These are phyloP conservation scores for Scytalidium lignicola DNA, from an alignment of 2,329 filamentous ascomycete species.

Conservation along the genomic window DNA sequence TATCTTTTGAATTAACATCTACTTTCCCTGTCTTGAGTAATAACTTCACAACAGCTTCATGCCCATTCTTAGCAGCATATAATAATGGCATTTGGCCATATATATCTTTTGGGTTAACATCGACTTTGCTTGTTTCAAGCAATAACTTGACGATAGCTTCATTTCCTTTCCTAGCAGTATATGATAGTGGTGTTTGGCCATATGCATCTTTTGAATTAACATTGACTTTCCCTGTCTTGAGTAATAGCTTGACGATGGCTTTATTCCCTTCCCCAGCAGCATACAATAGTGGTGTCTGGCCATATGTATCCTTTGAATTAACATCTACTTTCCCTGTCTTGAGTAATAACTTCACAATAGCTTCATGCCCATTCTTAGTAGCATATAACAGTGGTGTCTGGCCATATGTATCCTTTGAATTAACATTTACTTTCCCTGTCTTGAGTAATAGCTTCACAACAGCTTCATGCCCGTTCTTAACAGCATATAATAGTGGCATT, in stretches of 20 bases:
- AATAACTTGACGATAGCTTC: constrained; percentile 3
- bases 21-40: not conserved
- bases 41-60: not conserved
- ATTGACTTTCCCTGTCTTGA: not conserved
- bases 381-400: constrained; percentile 11
- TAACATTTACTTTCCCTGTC: not conserved
- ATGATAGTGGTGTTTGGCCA: constrained; percentile 21
- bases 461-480: not conserved
- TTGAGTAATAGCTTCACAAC: not conserved
- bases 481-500: not conserved
- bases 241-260: not conserved
- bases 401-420: constrained; percentile 3
- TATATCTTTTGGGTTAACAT: constrained; percentile 1
- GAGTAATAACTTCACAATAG: constrained; percentile 8
- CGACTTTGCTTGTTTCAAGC: constrained; percentile 5
- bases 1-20: constrained; percentile 2
- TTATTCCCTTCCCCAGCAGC: not conserved
- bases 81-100: constrained; percentile 5
- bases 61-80: not conserved
- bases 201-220: constrained; percentile 1
- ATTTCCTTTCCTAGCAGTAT: constrained; percentile 50
- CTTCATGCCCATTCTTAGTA: constrained; percentile 3
- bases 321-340: constrained; percentile 4
- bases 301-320: constrained; percentile 1
- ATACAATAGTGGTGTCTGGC: not conserved